Base-by-base conservation (phyloP, 495 filamentous ascomycete genomes). In the Beverwykella pulmonaria region DNA sequence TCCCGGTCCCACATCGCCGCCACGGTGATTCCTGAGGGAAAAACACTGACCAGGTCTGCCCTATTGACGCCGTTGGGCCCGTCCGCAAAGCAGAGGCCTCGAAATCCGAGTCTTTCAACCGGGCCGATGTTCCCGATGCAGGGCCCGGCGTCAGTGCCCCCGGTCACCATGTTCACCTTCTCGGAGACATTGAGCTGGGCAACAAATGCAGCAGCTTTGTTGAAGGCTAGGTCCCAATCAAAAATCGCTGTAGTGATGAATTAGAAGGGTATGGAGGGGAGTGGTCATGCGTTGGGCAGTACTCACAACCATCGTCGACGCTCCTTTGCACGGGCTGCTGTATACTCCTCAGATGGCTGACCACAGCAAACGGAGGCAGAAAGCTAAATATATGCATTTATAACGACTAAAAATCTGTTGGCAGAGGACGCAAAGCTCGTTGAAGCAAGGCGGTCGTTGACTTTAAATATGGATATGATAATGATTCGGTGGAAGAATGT, bases 11-110 rank as follows among this genome's bases (percentile, higher is more conserved):
- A 96, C 1, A 92, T 90, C 36, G 92, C 91, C 7, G 90, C 92
- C 17, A 86, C 85, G 67, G 92, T 95, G 71, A 93, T 83, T 23
- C 92, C 92, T 1, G 91, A 84, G 4, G 90, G 85, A 75, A 96
- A 96, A 1, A 84, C 92, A 0, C 90, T 92, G 70, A 84, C 86
- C 73, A 88, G 90, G 74, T 94, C 91, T 32, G 81, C 29, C 26
- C 69, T 72, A 1, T 69, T 53, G 12, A 73, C 22, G 0, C 71
- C 71, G 1, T 71, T 39, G 8, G 71, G 68, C 0, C 63, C 65
- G 47, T 73, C 71, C 49, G 71, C 59, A 3, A 73, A 52, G 36
- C 71, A 73, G 4, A 66, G 56, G 17, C 61, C 64, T 22, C 58
- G 65, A 20, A 68, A 68, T 26, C 53, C 61, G 12, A 44, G 56